Base-by-base conservation (phyloP, 2,329 filamentous ascomycete genomes). In the Fusarium nematophilum region DNA sequence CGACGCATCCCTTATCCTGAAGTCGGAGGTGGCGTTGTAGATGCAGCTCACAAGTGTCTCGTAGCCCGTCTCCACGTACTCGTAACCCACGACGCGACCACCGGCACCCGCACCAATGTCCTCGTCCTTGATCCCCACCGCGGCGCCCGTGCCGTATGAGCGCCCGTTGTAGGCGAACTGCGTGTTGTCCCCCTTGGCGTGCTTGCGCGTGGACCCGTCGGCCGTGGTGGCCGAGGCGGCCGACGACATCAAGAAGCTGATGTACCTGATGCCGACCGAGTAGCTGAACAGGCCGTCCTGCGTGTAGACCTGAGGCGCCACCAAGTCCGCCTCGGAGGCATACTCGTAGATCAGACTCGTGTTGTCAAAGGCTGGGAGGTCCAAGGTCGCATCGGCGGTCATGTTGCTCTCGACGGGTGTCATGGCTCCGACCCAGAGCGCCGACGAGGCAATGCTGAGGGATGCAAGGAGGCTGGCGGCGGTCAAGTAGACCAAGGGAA, bases 1-100 rank as follows among this genome's bases (percentile, higher is more conserved):
- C 21, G 21, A 21, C 4, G 21, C 21, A 4, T 21, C 21, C 6
- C 5, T 9, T 14, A 58, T 23, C 56, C 38, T 40, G 39, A 75
- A 77, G 27, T 72, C 57, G 4, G 65, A 67, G n/a, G 66, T 73
- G 7, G 39, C 25, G 59, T 78, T 78, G 62, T 77, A 75, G 14
- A 71, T 73, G 59, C 75, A 78, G 2, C 57, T 65, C 6, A 75
- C 72, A 8, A 68, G 62, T 11, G 72, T 40, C 5, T 62, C 21
- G 36, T 76, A 77, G 13, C 74, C 73, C 18, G 58, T 27, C 43
- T 78, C 75, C 40, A 72, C 61, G 30, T 72, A 78, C 9, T 57
- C 52, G 54, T 76, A 77, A 8, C 43, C 37, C 8, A 64, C 18
- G 36, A 29, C 31, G 6, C 42, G 50, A 9, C 62, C 59, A 7